A percentile compares a stretch with the other conserved stretches of the same genome.
phyloP scores from a whole-genome alignment of 768 basidiomycete genomes.

The Leccinum pellstonianum region DNA sequence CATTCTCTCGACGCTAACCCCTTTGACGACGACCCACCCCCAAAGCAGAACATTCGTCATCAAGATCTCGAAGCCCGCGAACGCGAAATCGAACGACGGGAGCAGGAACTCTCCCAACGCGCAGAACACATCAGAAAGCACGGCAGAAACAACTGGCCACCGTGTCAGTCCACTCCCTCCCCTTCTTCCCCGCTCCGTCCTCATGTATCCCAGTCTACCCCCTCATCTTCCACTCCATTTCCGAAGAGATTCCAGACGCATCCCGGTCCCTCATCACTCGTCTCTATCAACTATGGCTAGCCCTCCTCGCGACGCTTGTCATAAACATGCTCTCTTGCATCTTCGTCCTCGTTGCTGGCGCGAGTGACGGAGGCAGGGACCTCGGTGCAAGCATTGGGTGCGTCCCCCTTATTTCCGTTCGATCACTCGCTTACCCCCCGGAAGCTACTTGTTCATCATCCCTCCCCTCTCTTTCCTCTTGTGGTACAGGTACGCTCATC shows the following conservation, averaged over 20 bases:
- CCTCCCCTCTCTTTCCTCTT: conserved; percentile 78
- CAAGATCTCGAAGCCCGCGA: conserved; percentile 79
- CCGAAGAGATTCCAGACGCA: conserved; percentile 83
- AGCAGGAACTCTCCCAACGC: conserved; percentile 68
- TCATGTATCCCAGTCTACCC: conserved; percentile 70
- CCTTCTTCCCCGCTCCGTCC: conserved; percentile 14
- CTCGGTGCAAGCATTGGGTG: conserved; percentile 82
- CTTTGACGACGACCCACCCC: conserved; percentile 76
- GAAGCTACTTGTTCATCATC: conserved; percentile 80
- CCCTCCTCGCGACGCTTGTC: conserved; percentile 76
- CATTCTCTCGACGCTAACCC: conserved; percentile 86
- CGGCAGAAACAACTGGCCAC: conserved; percentile 93
- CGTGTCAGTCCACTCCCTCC: conserved; percentile 52
- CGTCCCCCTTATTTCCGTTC: conserved; percentile 29
- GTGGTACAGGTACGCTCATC: conserved; percentile 81
- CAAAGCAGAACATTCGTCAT: conserved; percentile 42
- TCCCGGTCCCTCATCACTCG: conserved; percentile 79
- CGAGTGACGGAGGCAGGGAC: conserved; percentile 72
- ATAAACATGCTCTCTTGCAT: conserved; percentile 92
- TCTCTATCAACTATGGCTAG: conserved; percentile 92
- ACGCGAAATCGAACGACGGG: conserved; percentile 75
- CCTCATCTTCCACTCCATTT: conserved; percentile 90
- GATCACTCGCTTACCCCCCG: conserved; percentile 16
- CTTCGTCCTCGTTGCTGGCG: conserved; percentile 76
- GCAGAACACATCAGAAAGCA: conserved; percentile 68